Percentiles rank a stretch among this genome's conserved stretches.
Conservation (phyloP, 2,329 filamentous ascomycete genomes). For the Anthostomella pinea region DNA sequence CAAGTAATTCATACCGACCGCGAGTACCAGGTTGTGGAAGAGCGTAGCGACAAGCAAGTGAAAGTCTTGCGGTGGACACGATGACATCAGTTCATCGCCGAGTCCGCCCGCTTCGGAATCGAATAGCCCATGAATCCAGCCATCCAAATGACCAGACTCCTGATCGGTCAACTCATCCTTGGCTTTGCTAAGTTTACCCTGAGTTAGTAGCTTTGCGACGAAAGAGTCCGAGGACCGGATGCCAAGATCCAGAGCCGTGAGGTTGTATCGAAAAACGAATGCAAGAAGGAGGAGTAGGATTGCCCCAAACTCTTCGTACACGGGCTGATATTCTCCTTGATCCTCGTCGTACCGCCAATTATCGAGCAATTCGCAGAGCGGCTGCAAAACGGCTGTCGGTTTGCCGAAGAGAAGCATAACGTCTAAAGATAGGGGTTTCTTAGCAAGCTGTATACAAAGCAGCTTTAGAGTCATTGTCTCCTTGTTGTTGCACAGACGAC, state of each 20-base stretch:
- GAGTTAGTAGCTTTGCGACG: slow-evolving; percentile 62
- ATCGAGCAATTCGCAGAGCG: slow-evolving; percentile 72
- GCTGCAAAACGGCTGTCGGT: slow-evolving; percentile 65
- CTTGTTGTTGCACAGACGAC: slow-evolving; percentile 66
- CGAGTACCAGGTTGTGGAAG: slow-evolving; percentile 72
- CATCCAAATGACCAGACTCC: slow-evolving; percentile 64
- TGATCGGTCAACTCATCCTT: slow-evolving; percentile 60
- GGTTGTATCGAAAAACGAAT: slow-evolving; percentile 71
- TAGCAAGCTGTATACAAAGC: slow-evolving; percentile 69
- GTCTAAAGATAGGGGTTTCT: slow-evolving; percentile 69
- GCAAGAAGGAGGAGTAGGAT: slow-evolving; percentile 71
- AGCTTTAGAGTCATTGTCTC: slow-evolving; percentile 79
- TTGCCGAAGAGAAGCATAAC: slow-evolving; percentile 74
- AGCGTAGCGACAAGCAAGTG: slow-evolving; percentile 75
- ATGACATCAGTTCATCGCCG: slow-evolving; percentile 76
- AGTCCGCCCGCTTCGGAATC: slow-evolving; percentile 71
- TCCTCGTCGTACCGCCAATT: slow-evolving; percentile 81
- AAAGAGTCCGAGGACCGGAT: slow-evolving; percentile 60
- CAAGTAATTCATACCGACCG: slow-evolving; percentile 62
- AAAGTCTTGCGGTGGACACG: slow-evolving; percentile 79
- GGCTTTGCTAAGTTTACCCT: slow-evolving; percentile 55
- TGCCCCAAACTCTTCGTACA: slow-evolving; percentile 82
- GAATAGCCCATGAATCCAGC: slow-evolving; percentile 77
- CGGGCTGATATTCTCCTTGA: slow-evolving; percentile 78
- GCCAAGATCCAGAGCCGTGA: slow-evolving; percentile 64